Conservation (phyloP, 2,329 filamentous ascomycete species). For the Penicillium sp. region DNA sequence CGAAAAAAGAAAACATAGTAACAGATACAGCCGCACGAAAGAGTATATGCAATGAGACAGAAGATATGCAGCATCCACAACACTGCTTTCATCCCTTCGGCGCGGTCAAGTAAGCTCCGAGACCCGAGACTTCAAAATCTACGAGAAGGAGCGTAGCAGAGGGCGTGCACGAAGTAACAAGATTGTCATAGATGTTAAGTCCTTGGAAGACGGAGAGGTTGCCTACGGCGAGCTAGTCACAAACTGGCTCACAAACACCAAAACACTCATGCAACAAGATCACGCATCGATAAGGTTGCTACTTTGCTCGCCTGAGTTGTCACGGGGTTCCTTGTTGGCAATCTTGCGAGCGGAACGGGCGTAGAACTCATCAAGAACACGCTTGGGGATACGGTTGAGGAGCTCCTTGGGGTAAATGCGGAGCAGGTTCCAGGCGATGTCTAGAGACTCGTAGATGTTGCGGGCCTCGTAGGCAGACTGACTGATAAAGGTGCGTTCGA, state of each 20-base stretch:
- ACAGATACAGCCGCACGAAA: constrained; percentile 24
- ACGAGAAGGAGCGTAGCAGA: neutral
- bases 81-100: neutral
- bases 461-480: constrained; percentile 93
- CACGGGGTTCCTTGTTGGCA: constrained; percentile 53
- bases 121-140: neutral
- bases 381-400: constrained; percentile 90
- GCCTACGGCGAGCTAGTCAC: neutral
- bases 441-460: constrained; percentile 89
- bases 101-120: neutral
- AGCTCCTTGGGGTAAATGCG: constrained; percentile 98
- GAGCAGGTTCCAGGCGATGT: constrained; percentile 93
- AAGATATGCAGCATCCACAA: constrained; percentile 11
- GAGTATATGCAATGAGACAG: constrained; percentile 28
- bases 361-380: constrained; percentile 83
- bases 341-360: constrained; percentile 58
- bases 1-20: constrained; percentile 18
- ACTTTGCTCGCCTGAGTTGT: constrained; percentile 43
- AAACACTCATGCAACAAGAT: constrained; percentile 6
- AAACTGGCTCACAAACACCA: neutral
- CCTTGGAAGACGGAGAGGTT: neutral
- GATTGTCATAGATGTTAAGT: constrained; percentile 3
- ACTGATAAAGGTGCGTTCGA: constrained; percentile 91
- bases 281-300: constrained; percentile 49
- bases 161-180: neutral